Evolutionary conservation across 768 basidiomycete genomes (phyloP).

Genomic region (Phaeotremella skinneri): DNA sequence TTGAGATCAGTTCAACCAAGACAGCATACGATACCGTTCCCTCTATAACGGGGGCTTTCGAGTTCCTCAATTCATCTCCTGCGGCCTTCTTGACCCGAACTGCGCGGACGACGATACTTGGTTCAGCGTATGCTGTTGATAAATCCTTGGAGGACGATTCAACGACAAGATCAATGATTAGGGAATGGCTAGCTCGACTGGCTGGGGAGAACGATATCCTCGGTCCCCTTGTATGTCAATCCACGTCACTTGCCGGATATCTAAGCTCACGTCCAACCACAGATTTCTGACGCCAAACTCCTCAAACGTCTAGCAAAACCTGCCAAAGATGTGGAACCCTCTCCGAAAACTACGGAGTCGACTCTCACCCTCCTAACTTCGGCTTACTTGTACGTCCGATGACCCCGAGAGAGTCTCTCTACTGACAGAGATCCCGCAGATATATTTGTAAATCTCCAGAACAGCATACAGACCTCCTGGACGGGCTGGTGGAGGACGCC

Average conservation of each 20-base stretch:
- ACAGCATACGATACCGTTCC: background rate
- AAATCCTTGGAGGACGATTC: background rate
- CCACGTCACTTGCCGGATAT: background rate
- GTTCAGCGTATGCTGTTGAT: conserved; percentile 13
- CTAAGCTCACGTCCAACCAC: background rate
- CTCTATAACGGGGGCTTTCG: background rate
- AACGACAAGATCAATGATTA: background rate
- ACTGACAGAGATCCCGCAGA: background rate
- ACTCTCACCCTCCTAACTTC: background rate
- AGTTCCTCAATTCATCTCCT: conserved; percentile 11
- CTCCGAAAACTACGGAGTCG: background rate
- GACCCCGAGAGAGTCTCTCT: background rate
- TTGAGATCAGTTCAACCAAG: background rate
- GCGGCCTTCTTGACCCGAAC: conserved; percentile 8
- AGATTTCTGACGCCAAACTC: background rate
- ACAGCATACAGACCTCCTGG: background rate
- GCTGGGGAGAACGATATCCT: conserved; percentile 6
- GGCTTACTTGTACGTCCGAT: background rate
- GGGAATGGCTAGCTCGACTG: background rate
- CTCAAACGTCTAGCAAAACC: background rate
- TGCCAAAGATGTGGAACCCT: background rate
- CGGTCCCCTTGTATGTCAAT: conserved; percentile 9
- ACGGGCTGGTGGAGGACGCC: background rate
- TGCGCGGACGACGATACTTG: conserved; percentile 6
- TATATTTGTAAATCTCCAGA: background rate